Base-by-base conservation (phyloP, 768 basidiomycete species). In the Antrodiella citrinella region DNA sequence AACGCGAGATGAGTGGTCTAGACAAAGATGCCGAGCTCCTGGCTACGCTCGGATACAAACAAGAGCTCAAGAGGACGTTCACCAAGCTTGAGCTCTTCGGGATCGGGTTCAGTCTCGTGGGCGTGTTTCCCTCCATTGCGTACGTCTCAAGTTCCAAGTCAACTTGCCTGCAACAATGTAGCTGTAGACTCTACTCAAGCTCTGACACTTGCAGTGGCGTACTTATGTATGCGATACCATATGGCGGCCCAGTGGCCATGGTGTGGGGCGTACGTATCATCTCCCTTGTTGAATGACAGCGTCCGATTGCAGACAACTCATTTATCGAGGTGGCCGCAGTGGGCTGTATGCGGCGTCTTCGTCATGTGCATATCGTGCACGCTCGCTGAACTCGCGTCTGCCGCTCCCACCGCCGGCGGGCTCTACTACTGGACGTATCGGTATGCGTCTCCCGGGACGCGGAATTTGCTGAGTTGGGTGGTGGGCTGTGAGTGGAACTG, bases 241-340 rank as follows among this genome's bases (percentile, higher is more conserved):
- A 85, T 62, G 85, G 86, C 11, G 84, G 82, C 4, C 77, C 82
- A 0, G 75, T 79, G 1, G 74, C 81, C 1, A 82, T 86, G 81
- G 80, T 84, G 10, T 88, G 84, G 84, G 84, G 84, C 13, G 79
- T 81, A 51, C 52, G 77, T 69, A 25, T n/a, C n/a, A n/a, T n/a
- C n/a, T n/a, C n/a, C n/a, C n/a, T n/a, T n/a, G n/a, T n/a, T n/a
- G n/a, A n/a, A n/a, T n/a, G n/a, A n/a, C n/a, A n/a, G n/a, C 26
- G 42, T 30, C 26, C 51, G 22, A 35, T 35, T 15, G 30, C 30
- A 7, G 7, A 35, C 7, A 7, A 35, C 15, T 35, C 30, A 15
- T 57, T 53, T 54, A 35, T 62, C 59, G 57, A 56, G 41, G 7
- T 19, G 53, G 19, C 40, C n/a, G 10, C 30, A 66, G 65, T 72